Evolutionary conservation across 192 early-diverging fungal genomes (phyloP).

Genomic region (Gorgonomyces haynaldii): DNA sequence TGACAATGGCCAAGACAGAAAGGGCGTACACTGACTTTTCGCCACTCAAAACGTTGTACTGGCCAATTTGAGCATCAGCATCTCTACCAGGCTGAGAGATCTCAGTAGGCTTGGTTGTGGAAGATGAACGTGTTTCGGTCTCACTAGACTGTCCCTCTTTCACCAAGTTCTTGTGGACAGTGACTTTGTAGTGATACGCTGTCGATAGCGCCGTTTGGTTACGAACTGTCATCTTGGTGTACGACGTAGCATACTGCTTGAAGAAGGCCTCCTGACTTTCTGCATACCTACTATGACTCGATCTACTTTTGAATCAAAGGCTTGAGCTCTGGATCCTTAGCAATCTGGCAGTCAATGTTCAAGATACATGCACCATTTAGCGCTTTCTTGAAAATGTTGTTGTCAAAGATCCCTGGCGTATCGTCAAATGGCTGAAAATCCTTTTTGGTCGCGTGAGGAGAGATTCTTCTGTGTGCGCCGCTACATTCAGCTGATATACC

Average conservation of each 20-base stretch:
- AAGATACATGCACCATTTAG: conserved; percentile 15
- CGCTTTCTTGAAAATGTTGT: conserved; percentile 20
- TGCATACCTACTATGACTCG: conserved; percentile 3
- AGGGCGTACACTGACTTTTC: no score
- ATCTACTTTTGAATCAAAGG: conserved; percentile 24
- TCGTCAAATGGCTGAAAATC: conserved; percentile 20
- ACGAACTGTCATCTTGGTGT: conserved; percentile 7
- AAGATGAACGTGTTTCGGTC: no score
- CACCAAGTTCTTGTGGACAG: conserved; percentile 24
- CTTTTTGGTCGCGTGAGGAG: conserved; percentile 11
- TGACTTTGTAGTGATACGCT: conserved; percentile 17
- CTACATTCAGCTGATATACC: neutral
- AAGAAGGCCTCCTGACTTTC: conserved; percentile 16
- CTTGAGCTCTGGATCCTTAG: conserved; percentile 12
- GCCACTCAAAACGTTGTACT: no score
- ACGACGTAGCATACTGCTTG: conserved; percentile 14
- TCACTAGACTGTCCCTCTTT: no score
- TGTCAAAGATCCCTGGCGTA: conserved; percentile 27
- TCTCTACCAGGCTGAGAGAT: no score
- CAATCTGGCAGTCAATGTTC: conserved; percentile 18
- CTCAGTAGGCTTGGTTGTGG: no score
- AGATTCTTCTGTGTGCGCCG: conserved; percentile 6
- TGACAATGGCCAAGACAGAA: no score
- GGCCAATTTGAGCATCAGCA: no score
- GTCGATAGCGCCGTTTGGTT: neutral